Conservation (phyloP, 1,284 basidiomycete genomes). For the Puccinia polysora region DNA sequence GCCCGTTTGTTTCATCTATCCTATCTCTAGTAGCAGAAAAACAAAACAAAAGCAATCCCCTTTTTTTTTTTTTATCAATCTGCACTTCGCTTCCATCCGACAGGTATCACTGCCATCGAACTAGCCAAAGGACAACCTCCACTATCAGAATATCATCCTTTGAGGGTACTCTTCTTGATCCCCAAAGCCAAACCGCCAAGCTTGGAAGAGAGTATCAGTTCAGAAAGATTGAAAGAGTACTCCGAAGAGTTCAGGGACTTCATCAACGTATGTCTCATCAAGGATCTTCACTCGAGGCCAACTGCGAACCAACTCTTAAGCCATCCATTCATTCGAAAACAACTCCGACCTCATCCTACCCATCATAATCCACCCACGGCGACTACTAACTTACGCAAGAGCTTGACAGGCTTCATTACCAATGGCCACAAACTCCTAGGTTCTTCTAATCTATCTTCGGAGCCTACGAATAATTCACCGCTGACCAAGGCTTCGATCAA, state of each 20-base stretch:
- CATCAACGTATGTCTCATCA: conserved; percentile 80
- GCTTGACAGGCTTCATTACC: conserved; percentile 29
- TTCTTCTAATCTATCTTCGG: neutral
- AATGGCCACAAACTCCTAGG: conserved; percentile 30
- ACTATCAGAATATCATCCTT: conserved; percentile 56
- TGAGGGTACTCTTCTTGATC: conserved; percentile 56
- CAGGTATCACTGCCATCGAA: conserved; percentile 55
- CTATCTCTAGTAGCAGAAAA: neutral
- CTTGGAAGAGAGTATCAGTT: conserved; percentile 65
- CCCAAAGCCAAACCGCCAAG: conserved; percentile 73
- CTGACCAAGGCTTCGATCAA: conserved; percentile 48
- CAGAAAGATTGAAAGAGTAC: conserved; percentile 56
- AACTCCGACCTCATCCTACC: conserved; percentile 48
- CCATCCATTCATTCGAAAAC: conserved; percentile 87
- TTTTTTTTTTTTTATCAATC: neutral
- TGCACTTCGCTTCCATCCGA: too few species aligned
- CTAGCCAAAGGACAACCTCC: conserved; percentile 56
- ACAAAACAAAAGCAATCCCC: neutral
- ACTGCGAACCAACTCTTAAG: conserved; percentile 83
- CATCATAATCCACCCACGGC: conserved; percentile 65
- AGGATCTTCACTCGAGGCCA: conserved; percentile 82
- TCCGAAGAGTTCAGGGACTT: conserved; percentile 87
- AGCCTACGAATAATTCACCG: neutral
- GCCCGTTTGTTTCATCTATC: too few species aligned
- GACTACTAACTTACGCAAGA: conserved; percentile 4